Evolutionary conservation across 306 rosid genomes (phyloP).

Genomic region (Vigna angularis): DNA sequence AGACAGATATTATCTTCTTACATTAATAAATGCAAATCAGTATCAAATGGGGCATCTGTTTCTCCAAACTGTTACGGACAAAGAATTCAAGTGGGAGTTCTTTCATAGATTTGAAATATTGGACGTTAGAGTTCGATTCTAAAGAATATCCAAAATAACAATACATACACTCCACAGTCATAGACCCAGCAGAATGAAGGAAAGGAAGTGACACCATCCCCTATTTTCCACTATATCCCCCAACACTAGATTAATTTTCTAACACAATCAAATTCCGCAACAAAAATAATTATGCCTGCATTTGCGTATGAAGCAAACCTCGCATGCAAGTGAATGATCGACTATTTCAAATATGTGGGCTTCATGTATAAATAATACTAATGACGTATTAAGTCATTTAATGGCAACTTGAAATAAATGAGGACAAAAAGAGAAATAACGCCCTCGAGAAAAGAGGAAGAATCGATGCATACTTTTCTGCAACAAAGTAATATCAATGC

Average conservation of each 20-base stretch:
- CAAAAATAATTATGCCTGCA: neutral
- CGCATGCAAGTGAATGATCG: slow-evolving; percentile 10
- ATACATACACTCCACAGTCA: neutral
- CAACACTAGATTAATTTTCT: slow-evolving; percentile 10
- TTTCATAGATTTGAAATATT: slow-evolving; percentile 12
- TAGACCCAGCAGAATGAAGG: neutral
- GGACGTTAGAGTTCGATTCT: neutral
- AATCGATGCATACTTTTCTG: neutral
- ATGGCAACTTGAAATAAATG: slow-evolving; percentile 6
- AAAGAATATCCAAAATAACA: slow-evolving; percentile 15
- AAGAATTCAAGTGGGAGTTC: neutral
- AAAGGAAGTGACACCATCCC: slow-evolving; percentile 23
- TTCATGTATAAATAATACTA: neutral
- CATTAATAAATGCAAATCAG: neutral
- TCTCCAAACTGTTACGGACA: slow-evolving; percentile 9
- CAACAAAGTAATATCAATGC: neutral
- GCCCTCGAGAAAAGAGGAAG: slow-evolving; percentile 4
- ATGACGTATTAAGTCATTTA: neutral
- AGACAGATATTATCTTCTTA: neutral
- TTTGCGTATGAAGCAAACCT: no score
- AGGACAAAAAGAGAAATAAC: slow-evolving; percentile 4
- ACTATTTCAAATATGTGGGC: slow-evolving; percentile 6
- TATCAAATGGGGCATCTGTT: neutral
- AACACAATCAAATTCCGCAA: slow-evolving; percentile 2
- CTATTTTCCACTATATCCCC: neutral